A percentile compares a stretch with the other conserved stretches of the same genome.
Conservation (phyloP, 257 asterid species). For the Jacaranda mimosifolia region DNA sequence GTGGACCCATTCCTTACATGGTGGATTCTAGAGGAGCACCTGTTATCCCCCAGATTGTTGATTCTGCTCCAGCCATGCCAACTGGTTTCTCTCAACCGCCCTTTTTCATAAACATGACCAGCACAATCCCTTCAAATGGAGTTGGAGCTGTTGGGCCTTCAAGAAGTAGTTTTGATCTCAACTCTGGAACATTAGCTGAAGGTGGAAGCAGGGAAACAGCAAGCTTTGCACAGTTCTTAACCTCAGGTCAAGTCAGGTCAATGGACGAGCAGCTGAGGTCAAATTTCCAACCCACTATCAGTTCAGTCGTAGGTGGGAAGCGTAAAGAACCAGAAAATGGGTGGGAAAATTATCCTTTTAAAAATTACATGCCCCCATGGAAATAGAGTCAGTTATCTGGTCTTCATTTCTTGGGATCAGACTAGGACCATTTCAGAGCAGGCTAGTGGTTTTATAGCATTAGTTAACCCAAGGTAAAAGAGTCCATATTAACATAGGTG, state of each 20-base stretch:
- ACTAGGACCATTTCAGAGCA: conserved; percentile 28
- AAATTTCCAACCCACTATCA: conserved; percentile 49
- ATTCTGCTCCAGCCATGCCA: conserved; percentile 58
- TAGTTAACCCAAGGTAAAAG: conserved; percentile 39
- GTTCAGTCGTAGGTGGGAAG: conserved; percentile 57
- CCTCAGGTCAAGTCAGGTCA: conserved; percentile 51
- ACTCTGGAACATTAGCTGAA: conserved; percentile 54
- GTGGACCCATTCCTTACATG: conserved; percentile 73
- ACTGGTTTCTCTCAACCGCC: conserved; percentile 65
- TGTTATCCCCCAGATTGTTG: conserved; percentile 71
- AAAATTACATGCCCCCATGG: conserved; percentile 67
- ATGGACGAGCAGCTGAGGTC: conserved; percentile 56
- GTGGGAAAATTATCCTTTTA: conserved; percentile 58
- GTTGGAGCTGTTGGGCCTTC: conserved; percentile 59
- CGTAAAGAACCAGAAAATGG: conserved; percentile 80
- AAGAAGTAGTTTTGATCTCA: conserved; percentile 64
- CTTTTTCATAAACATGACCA: conserved; percentile 56
- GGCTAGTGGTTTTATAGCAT: conserved; percentile 43
- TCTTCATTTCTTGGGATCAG: conserved; percentile 30
- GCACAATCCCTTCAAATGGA: conserved; percentile 55
- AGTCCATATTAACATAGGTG: conserved; percentile 39
- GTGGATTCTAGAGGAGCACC: conserved; percentile 80
- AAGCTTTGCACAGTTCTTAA: conserved; percentile 58
- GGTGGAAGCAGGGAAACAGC: conserved; percentile 59
- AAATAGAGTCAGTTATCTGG: conserved; percentile 39